These are phyloP conservation scores for Saccharomyces hybrid DNA, from an alignment of 1,139 yeast genomes.

Conservation along the genomic window DNA sequence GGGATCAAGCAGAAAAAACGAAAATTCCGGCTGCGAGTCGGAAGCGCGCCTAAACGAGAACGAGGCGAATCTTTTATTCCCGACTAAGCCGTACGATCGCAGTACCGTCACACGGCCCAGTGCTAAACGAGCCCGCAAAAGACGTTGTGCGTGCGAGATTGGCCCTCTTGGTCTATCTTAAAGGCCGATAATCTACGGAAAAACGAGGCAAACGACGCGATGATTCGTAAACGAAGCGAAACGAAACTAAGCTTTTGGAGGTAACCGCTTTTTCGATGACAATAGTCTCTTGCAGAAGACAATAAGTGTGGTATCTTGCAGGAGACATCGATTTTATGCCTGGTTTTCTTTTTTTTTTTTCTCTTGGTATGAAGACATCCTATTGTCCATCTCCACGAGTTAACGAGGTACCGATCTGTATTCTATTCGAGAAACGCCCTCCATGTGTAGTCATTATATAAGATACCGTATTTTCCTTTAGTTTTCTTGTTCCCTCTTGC, in stretches of 20 bases:
- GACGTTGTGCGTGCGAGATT: background rate
- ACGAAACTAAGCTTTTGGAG: background rate
- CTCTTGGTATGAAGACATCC: background rate
- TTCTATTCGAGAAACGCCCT: background rate
- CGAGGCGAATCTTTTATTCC: background rate
- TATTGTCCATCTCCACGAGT: background rate
- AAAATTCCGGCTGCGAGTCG: background rate
- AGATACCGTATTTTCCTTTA: background rate
- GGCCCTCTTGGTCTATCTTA: background rate
- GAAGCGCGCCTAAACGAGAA: background rate
- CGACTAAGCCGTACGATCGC: background rate
- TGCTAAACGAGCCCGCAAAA: background rate
- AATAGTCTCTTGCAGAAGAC: background rate
- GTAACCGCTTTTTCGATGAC: background rate
- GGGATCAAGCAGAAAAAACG: background rate
- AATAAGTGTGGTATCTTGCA: background rate
- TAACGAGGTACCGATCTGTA: background rate
- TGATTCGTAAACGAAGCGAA: background rate
- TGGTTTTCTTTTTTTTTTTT: background rate
- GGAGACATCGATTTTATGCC: background rate
- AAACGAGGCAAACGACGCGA: background rate
- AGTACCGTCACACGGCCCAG: background rate
- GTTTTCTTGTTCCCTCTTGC: background rate
- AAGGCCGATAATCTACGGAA: background rate
- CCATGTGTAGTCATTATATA: background rate